These are phyloP conservation scores for Metschnikowia similis DNA, from an alignment of 805 yeast species.

Conservation along the genomic window DNA sequence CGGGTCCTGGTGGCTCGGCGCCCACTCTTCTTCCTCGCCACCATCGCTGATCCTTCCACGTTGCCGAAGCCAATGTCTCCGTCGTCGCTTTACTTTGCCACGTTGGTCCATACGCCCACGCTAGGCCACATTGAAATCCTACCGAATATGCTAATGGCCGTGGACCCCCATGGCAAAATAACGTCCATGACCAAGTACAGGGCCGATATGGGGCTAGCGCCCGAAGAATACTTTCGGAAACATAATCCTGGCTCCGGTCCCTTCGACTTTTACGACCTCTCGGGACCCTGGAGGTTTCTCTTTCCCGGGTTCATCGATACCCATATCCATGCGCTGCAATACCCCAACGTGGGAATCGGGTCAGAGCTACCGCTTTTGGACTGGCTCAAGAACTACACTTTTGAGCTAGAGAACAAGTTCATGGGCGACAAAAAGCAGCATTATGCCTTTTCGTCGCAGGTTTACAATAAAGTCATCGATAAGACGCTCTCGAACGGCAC, in stretches of 20 bases:
- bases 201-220: conserved; percentile 10
- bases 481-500: conserved; percentile 79
- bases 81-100: conserved; percentile 54
- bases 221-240: conserved; percentile 18
- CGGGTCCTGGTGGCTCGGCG: background rate
- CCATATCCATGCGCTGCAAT: conserved; percentile 45
- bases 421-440: conserved; percentile 29
- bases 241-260: background rate
- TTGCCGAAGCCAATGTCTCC: background rate
- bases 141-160: conserved; percentile 58
- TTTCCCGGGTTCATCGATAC: conserved; percentile 50
- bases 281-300: conserved; percentile 51
- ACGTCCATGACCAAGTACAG: conserved; percentile 26
- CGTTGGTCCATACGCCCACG: conserved; percentile 67
- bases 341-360: conserved; percentile 55
- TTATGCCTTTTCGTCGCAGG: conserved; percentile 48
- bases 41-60: background rate
- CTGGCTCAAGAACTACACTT: conserved; percentile 86
- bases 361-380: conserved; percentile 81
- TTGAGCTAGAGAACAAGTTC: conserved; percentile 78
- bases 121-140: conserved; percentile 55
- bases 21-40: background rate
- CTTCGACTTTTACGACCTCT: conserved; percentile 21
- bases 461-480: conserved; percentile 64
- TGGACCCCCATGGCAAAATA: conserved; percentile 53